Evolutionary conservation across 345 rosid genomes (phyloP).

Genomic region (Ailanthus altissimus): DNA sequence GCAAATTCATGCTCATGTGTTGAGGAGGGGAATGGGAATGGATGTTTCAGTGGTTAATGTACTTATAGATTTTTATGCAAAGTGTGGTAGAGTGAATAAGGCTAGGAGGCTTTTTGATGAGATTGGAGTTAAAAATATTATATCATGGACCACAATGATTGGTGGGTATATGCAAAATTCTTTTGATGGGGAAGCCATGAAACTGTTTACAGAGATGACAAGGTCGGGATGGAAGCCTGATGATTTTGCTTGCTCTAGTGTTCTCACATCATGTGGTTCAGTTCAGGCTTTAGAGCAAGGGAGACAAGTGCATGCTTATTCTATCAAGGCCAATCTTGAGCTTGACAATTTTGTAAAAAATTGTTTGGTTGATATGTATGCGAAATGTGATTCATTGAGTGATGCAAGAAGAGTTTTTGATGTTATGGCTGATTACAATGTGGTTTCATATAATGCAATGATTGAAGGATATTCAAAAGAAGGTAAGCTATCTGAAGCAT

Average conservation of each 20-base stretch:
- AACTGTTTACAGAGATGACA: conserved; percentile 49
- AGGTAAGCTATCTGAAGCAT: conserved; percentile 50
- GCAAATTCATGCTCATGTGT: conserved; percentile 68
- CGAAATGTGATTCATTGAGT: conserved; percentile 53
- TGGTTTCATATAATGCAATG: conserved; percentile 66
- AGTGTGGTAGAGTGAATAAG: conserved; percentile 50
- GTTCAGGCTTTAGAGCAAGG: conserved; percentile 52
- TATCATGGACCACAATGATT: conserved; percentile 75
- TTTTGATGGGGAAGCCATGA: conserved; percentile 56
- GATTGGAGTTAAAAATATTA: conserved; percentile 50
- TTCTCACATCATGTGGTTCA: conserved; percentile 74
- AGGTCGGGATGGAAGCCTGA: conserved; percentile 53
- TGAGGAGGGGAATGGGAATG: conserved; percentile 57
- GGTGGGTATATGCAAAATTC: conserved; percentile 71
- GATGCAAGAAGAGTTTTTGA: conserved; percentile 65
- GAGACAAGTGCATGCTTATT: conserved; percentile 65
- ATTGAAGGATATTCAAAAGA: conserved; percentile 77
- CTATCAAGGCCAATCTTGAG: conserved; percentile 57
- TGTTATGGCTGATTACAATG: conserved; percentile 40
- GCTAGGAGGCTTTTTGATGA: conserved; percentile 53
- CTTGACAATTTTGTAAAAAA: conserved; percentile 55
- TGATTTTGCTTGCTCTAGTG: conserved; percentile 64
- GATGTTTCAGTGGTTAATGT: conserved; percentile 65
- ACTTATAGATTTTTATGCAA: conserved; percentile 63
- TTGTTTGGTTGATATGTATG: conserved; percentile 75